Base-by-base conservation (phyloP, 495 filamentous ascomycete species). In the Evansstolkia leycettana region DNA sequence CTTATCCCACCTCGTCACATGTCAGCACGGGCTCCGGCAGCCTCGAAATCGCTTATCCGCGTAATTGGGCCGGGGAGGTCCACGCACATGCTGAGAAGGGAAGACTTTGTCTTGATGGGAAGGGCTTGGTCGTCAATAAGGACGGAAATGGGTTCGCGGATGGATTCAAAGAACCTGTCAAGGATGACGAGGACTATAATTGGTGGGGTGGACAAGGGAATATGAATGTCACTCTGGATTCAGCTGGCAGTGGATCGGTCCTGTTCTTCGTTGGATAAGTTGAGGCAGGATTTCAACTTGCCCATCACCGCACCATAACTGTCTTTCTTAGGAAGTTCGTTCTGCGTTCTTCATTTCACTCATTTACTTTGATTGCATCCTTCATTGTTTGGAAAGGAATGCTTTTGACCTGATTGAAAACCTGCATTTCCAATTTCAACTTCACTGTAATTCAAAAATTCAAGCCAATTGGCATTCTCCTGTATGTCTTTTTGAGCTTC, bases 131-230 rank as follows among this genome's bases (percentile, higher is more conserved):
- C 7, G 28, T 48, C 19, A 41, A 12, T 7, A 33, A 38, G 34
- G 17, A 34, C 8, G 20, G 28, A 23, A 18, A 42, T 10, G 36
- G 34, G 14, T 27, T 33, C 32, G 33, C 33, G 12, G 19, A 27
- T n/a, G 41, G 38, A 15, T 15, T 38, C 14, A 45, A 33, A 28
- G n/a, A 19, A 1, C n/a, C 23, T 2, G 30, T 18, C 15, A 19
- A 32, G 2, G 30, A 37, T 28, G 31, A 30, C 5, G 28, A n/a
- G 6, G 15, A 4, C 8, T 24, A n/a, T 15, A 14, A 39, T 11
- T 41, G 43, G 43, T 47, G 44, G 44, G 40, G 44, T 8, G 41
- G 36, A 15, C 29, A 20, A 7, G 40, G 35, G 7, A 36, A 34
- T 38, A 47, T 47, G 44, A 24, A 42, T 26, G 44, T 47, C 2